phyloP scores from a whole-genome alignment of 345 rosid genomes.

The Salix exigua region DNA sequence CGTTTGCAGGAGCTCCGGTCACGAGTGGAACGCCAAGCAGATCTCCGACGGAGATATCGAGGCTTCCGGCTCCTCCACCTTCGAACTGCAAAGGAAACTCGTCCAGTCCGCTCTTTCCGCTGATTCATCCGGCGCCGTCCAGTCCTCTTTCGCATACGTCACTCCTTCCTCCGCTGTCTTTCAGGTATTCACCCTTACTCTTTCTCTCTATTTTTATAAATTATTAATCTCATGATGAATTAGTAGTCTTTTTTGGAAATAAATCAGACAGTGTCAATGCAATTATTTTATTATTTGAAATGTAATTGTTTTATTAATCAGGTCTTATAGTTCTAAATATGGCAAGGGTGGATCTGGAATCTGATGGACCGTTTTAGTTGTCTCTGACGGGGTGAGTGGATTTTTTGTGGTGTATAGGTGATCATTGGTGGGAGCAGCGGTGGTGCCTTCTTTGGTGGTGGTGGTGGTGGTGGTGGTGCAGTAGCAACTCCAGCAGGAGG shows the following conservation, averaged over 20 bases:
- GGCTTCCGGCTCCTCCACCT: constrained; percentile 57
- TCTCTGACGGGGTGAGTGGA: background rate
- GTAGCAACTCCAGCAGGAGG: constrained; percentile 17
- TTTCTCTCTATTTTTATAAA: background rate
- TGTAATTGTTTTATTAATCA: background rate
- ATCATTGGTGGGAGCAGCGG: constrained; percentile 18
- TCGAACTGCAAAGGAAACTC: constrained; percentile 68
- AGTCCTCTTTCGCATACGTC: constrained; percentile 70
- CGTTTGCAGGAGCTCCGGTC: constrained; percentile 60
- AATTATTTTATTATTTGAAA: background rate
- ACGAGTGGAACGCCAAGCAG: constrained; percentile 72
- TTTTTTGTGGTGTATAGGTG: constrained; percentile 10
- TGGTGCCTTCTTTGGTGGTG: constrained; percentile 10
- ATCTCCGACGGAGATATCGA: constrained; percentile 63
- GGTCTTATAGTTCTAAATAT: background rate
- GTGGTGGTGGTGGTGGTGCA: constrained; percentile 14
- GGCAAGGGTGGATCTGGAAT: background rate
- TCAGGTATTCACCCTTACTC: constrained; percentile 41
- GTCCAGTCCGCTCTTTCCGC: constrained; percentile 57
- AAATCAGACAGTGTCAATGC: background rate
- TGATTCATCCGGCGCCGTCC: constrained; percentile 73
- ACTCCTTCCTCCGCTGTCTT: constrained; percentile 72
- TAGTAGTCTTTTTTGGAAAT: background rate
- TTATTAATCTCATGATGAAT: background rate
- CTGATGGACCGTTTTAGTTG: no score